These are phyloP conservation scores for Acanthamoeba healyi DNA, from an alignment of 208 protist genomes.

Conservation along the genomic window DNA sequence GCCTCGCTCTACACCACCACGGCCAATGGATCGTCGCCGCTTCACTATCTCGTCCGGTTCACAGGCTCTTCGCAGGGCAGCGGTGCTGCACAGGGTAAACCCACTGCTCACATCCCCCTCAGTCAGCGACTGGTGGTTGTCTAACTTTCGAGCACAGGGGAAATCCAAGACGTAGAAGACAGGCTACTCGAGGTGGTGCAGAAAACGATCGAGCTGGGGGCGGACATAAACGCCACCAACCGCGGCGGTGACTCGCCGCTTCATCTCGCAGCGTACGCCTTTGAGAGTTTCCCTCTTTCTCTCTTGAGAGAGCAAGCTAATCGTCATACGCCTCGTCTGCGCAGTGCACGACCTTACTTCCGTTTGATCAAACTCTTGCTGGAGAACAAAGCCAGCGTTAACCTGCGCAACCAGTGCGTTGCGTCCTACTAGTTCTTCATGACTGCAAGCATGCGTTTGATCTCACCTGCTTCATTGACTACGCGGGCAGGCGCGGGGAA, in stretches of 20 bases:
- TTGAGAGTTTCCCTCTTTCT: neutral
- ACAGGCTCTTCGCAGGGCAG: neutral
- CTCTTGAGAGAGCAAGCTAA: neutral
- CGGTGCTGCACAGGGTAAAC: neutral
- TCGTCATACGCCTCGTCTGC: too few species aligned
- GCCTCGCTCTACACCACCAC: conserved; percentile 40
- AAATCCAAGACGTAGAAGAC: neutral
- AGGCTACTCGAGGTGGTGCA: neutral
- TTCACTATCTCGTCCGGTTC: conserved; percentile 40
- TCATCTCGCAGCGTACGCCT: conserved; percentile 37
- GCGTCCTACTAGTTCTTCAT: neutral
- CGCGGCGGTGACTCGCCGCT: conserved; percentile 10
- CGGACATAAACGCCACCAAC: conserved; percentile 41
- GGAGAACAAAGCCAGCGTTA: conserved; percentile 46
- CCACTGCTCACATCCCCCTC: too few species aligned
- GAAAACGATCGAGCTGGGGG: conserved; percentile 5
- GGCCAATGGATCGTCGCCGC: neutral
- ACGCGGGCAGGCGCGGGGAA: neutral
- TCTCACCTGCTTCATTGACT: neutral
- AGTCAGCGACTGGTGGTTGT: too few species aligned
- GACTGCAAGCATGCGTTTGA: neutral
- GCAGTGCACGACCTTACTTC: conserved; percentile 18
- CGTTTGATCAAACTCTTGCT: conserved; percentile 37
- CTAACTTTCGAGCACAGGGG: neutral
- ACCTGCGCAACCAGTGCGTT: conserved; percentile 5